phyloP scores from a whole-genome alignment of 805 yeast genomes.

The Pichia sporocuriosa region DNA sequence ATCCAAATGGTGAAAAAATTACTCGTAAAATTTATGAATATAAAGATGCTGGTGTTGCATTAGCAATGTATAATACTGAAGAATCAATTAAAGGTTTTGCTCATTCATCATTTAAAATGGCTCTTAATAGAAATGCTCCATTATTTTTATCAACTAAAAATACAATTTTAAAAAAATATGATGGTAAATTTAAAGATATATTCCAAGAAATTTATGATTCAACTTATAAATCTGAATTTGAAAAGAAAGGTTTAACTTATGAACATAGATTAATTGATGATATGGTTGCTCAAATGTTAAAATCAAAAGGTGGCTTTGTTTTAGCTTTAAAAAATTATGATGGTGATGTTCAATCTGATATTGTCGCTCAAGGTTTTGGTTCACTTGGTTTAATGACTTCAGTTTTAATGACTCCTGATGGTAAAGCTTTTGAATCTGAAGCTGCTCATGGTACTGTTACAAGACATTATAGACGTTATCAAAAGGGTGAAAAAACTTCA shows the following conservation, averaged over 20 bases:
- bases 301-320: constrained; percentile 76
- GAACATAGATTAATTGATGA: constrained; percentile 82
- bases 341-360: constrained; percentile 82
- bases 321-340: constrained; percentile 80
- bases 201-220: constrained; percentile 61
- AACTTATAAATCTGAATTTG: constrained; percentile 51
- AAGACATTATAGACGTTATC: constrained; percentile 77
- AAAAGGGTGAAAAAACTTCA: constrained; percentile 75
- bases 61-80: constrained; percentile 81
- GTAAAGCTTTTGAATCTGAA: constrained; percentile 78
- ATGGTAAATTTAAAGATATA: constrained; percentile 76
- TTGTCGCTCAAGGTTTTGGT: constrained; percentile 84
- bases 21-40: constrained; percentile 53
- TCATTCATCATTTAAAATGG: constrained; percentile 71
- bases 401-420: constrained; percentile 76
- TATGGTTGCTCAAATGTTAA: constrained; percentile 85
- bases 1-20: constrained; percentile 41
- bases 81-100: constrained; percentile 74
- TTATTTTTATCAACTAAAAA: constrained; percentile 69
- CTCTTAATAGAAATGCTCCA: constrained; percentile 55
- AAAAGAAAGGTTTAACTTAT: constrained; percentile 55
- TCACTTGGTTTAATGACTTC: constrained; percentile 83
- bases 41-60: constrained; percentile 64
- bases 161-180: constrained; percentile 75
- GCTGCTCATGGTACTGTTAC: constrained; percentile 89